phyloP scores from a whole-genome alignment of 75 land plant genomes.

The Cupressus sempervirens region DNA sequence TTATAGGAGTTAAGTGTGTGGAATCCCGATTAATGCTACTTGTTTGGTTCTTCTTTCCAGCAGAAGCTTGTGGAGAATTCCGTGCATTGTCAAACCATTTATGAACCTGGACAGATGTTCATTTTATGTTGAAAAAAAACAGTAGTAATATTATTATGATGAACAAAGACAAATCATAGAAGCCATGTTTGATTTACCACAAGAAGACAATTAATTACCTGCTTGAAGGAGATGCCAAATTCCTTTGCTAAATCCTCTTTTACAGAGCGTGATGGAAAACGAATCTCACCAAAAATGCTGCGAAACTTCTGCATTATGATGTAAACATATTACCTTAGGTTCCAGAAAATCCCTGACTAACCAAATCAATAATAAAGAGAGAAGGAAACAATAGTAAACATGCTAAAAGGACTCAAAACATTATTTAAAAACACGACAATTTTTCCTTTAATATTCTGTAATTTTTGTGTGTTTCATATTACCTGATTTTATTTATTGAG shows the following conservation, averaged over 20 bases:
- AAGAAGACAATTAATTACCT: neutral
- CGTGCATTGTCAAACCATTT: conserved; percentile 12
- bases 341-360: neutral
- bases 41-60: neutral
- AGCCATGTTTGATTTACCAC: neutral
- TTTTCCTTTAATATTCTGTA: neutral
- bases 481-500: neutral
- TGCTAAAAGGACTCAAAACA: neutral
- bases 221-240: conserved; percentile 14
- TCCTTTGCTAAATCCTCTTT: conserved; percentile 18
- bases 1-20: neutral
- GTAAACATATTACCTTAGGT: neutral
- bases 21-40: neutral
- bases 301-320: conserved; percentile 9
- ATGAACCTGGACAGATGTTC: neutral
- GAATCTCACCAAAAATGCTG: conserved; percentile 5
- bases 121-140: neutral
- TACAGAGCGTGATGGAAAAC: conserved; percentile 10
- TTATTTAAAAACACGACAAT: neutral
- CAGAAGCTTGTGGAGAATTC: neutral
- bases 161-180: neutral
- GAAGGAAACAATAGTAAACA: neutral
- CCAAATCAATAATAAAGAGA: neutral
- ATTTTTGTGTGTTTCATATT: neutral
- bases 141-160: neutral